phyloP scores from a whole-genome alignment of 768 basidiomycete species.

The Pleurotus djamor region DNA sequence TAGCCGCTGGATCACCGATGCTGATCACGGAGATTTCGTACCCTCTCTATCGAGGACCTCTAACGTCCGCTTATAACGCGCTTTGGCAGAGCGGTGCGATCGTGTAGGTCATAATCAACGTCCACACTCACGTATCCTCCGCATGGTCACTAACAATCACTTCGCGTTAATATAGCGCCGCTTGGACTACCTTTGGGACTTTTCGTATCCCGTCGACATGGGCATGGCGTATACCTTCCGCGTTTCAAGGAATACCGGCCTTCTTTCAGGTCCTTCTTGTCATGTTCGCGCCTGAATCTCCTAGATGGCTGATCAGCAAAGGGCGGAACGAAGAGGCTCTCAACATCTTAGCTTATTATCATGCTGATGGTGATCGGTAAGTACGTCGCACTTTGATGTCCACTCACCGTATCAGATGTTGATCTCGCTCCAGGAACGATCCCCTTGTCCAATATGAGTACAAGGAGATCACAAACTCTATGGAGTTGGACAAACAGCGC shows the following conservation, averaged over 20 bases:
- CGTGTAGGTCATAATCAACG: slow-evolving; percentile 35
- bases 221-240: slow-evolving; percentile 37
- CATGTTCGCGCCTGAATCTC: slow-evolving; percentile 38
- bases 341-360: slow-evolving; percentile 51
- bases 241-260: slow-evolving; percentile 30
- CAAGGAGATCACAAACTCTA: slow-evolving; percentile 41
- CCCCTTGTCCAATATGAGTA: slow-evolving; percentile 60
- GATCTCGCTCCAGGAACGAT: slow-evolving; percentile 32
- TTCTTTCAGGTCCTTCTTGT: slow-evolving; percentile 32
- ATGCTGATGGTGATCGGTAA: slow-evolving; percentile 46
- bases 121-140: no score
- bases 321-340: slow-evolving; percentile 45
- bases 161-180: slow-evolving; percentile 35
- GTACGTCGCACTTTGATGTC: not conserved
- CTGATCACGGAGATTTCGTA: slow-evolving; percentile 74
- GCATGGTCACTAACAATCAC: not conserved
- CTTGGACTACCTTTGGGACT: slow-evolving; percentile 67
- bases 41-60: slow-evolving; percentile 67
- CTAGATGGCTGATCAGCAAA: slow-evolving; percentile 22
- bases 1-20: slow-evolving; percentile 66
- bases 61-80: slow-evolving; percentile 70
- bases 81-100: slow-evolving; percentile 75
- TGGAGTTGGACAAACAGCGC: slow-evolving; percentile 4
- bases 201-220: slow-evolving; percentile 41
- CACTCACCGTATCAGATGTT: not conserved